A percentile compares a stretch with the other conserved stretches of the same genome.
Evolutionary conservation across 176 grass and related monocot species (phyloP).

Genomic region (Aegilops longissima): DNA sequence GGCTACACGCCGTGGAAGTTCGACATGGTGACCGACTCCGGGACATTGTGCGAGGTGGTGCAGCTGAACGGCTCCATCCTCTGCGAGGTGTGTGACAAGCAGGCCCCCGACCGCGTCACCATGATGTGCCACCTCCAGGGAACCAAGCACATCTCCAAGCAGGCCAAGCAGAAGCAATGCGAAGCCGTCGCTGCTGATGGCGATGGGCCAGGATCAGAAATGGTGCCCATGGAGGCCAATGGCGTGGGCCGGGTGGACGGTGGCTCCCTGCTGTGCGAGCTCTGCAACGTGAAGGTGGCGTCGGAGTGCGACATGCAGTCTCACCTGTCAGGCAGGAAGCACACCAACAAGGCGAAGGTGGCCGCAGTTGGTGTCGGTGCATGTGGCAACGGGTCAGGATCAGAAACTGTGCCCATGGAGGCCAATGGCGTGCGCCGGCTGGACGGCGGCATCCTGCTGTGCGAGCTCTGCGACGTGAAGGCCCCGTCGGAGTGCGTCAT

Average conservation of each 20-base stretch:
- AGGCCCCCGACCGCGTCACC: not conserved
- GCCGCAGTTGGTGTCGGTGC: not conserved
- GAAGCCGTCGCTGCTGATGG: not conserved
- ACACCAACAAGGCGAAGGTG: too few relatives aligned
- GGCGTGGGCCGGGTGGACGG: not conserved
- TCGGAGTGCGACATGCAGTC: not conserved
- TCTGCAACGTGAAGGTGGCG: not conserved
- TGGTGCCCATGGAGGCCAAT: not conserved
- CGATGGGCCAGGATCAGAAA: not conserved
- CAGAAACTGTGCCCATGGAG: not conserved
- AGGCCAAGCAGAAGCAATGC: not conserved
- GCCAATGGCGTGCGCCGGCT: not conserved
- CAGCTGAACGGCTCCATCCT: conserved; percentile 49
- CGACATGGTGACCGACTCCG: not conserved
- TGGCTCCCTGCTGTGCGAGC: conserved; percentile 18
- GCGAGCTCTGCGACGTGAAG: conserved; percentile 16
- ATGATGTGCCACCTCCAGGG: conserved; percentile 46
- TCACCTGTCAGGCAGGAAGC: too few relatives aligned
- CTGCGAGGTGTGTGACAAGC: conserved; percentile 31
- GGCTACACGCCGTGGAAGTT: conserved; percentile 16
- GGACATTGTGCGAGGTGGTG: not conserved
- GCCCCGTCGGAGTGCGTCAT: not conserved
- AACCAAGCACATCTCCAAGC: conserved; percentile 28
- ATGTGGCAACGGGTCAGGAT: not conserved
- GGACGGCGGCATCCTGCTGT: conserved; percentile 1